Evolutionary conservation across 1,139 yeast genomes (phyloP).

Genomic region (Yamadazyma epiphylla): DNA sequence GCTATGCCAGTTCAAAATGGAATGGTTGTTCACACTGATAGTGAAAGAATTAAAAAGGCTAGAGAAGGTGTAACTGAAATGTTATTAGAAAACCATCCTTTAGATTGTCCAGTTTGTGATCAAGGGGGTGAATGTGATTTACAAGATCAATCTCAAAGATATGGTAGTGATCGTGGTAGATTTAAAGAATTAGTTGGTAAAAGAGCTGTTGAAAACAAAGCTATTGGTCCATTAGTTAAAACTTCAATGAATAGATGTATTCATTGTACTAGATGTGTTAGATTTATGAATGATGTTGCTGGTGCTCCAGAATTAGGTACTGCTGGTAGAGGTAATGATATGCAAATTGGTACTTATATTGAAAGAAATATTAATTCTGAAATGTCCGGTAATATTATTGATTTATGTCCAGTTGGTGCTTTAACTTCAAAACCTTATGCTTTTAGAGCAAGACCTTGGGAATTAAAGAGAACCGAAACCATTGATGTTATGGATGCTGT

Average conservation of each 20-base stretch:
- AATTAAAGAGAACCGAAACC: constrained; percentile 83
- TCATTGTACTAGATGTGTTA: constrained; percentile 89
- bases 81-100: constrained; percentile 84
- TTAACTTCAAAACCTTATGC: constrained; percentile 88
- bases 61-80: constrained; percentile 91
- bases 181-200: constrained; percentile 79
- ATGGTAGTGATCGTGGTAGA: constrained; percentile 85
- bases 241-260: constrained; percentile 93
- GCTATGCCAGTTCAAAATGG: constrained; percentile 90
- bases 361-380: constrained; percentile 84
- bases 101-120: constrained; percentile 91
- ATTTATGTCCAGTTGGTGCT: constrained; percentile 91
- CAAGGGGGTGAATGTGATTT: constrained; percentile 95
- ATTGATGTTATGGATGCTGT: constrained; percentile 83
- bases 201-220: constrained; percentile 88
- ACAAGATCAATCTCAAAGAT: constrained; percentile 82
- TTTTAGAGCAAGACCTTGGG: constrained; percentile 93
- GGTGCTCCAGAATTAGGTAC: constrained; percentile 93
- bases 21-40: constrained; percentile 80
- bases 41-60: constrained; percentile 78
- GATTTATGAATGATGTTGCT: constrained; percentile 87
- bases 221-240: constrained; percentile 85
- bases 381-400: constrained; percentile 84
- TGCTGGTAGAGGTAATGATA: constrained; percentile 85
- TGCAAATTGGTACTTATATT: constrained; percentile 89